Percentiles rank a stretch among this genome's conserved stretches.
phyloP scores from a whole-genome alignment of 805 yeast species.

The Candida maltosa region DNA sequence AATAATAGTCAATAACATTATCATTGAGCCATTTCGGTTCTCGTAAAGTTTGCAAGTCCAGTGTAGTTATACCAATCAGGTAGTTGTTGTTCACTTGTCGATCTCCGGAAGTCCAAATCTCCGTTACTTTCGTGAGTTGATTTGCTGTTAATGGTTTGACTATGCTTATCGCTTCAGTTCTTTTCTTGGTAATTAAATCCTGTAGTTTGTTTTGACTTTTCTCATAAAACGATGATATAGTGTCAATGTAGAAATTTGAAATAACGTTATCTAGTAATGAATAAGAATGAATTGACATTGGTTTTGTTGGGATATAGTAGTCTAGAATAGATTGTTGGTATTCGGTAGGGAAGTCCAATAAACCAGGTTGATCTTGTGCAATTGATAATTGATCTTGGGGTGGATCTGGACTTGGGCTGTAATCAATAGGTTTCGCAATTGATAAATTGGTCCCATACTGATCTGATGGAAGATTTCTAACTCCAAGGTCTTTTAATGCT shows the following conservation, averaged over 20 bases:
- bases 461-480: background rate
- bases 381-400: no score
- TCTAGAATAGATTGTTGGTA: conserved; percentile 9
- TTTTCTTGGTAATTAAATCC: conserved; percentile 13
- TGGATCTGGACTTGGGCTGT: no score
- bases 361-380: background rate
- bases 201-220: conserved; percentile 10
- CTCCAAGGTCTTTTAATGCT: background rate
- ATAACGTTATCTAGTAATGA: conserved; percentile 10
- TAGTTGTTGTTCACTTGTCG: conserved; percentile 12
- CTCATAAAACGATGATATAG: conserved; percentile 8
- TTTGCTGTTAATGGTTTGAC: conserved; percentile 10
- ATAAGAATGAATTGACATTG: conserved; percentile 6
- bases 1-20: conserved; percentile 79
- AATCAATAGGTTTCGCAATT: conserved; percentile 4
- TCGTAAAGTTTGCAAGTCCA: conserved; percentile 69
- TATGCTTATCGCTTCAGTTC: conserved; percentile 8
- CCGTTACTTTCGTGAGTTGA: conserved; percentile 10
- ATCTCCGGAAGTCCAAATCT: conserved; percentile 10
- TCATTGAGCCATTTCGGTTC: conserved; percentile 88
- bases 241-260: conserved; percentile 11
- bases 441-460: conserved; percentile 12
- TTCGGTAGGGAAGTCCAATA: conserved; percentile 2
- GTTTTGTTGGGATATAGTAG: conserved; percentile 9
- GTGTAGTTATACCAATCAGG: conserved; percentile 55